Conservation (phyloP, 2,329 filamentous ascomycete species). For the Epichloe sylvatica region DNA sequence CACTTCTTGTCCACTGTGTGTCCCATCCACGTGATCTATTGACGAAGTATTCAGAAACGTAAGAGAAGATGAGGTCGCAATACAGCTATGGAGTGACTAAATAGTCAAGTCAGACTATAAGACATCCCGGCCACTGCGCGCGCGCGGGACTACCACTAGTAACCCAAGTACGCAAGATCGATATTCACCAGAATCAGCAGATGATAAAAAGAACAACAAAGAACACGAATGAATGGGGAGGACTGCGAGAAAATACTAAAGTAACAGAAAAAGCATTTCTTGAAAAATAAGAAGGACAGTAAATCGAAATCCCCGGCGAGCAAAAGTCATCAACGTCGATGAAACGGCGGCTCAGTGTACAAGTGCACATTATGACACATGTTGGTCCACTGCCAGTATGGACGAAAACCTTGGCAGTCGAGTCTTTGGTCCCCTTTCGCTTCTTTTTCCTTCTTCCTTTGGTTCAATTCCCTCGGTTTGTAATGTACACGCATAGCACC, state of each 20-base stretch:
- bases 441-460: not conserved
- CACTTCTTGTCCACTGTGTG: too few relatives aligned
- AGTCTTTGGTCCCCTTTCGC: conserved; percentile 6
- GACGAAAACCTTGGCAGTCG: conserved; percentile 1
- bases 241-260: conserved; percentile 8
- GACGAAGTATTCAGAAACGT: conserved; percentile 1
- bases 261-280: conserved; percentile 6
- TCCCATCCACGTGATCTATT: not conserved
- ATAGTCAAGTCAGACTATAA: not conserved
- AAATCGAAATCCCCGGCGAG: conserved; percentile 12
- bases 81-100: not conserved
- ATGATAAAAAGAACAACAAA: conserved; percentile 1
- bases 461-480: conserved; percentile 13
- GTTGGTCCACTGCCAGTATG: conserved; percentile 5
- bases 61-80: not conserved
- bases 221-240: conserved; percentile 3
- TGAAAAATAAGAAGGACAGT: conserved; percentile 7
- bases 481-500: conserved; percentile 23
- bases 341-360: conserved; percentile 17
- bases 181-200: not conserved
- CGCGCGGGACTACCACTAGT: not conserved
- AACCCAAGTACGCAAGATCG: not conserved
- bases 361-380: conserved; percentile 17
- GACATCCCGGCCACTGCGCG: not conserved
- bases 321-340: conserved; percentile 16